Evolutionary conservation across 139 green algal genomes (phyloP).

Genomic region (Deuterostichococcus epilithicus): DNA sequence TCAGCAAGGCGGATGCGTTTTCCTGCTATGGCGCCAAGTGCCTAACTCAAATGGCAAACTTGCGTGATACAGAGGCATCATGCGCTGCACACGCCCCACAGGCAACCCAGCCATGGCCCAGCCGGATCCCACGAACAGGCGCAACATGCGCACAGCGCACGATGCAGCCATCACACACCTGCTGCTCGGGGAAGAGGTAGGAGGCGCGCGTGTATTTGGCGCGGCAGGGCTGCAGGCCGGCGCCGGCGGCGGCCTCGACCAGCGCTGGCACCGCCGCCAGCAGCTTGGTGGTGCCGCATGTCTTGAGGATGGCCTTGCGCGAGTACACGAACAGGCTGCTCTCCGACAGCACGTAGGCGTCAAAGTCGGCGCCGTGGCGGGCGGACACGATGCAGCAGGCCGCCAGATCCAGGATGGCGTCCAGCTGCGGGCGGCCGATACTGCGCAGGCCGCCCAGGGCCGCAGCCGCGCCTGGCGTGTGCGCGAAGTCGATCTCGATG

Average conservation of each 20-base stretch:
- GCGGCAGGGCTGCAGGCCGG: slow-evolving; percentile 54
- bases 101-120: too few relatives aligned
- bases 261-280: slow-evolving; percentile 76
- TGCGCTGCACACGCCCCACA: too few relatives aligned
- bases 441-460: slow-evolving; percentile 54
- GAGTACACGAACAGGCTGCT: slow-evolving; percentile 94
- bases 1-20: background rate
- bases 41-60: too few relatives aligned
- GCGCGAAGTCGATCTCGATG: slow-evolving; percentile 81
- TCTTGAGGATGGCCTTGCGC: slow-evolving; percentile 92
- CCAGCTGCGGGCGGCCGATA: slow-evolving; percentile 61
- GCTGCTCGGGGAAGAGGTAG: slow-evolving; percentile 92
- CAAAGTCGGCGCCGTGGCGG: slow-evolving; percentile 68
- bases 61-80: too few relatives aligned
- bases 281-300: slow-evolving; percentile 94
- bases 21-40: too few relatives aligned
- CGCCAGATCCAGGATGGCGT: slow-evolving; percentile 63
- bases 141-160: too few relatives aligned
- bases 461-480: slow-evolving; percentile 10
- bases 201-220: slow-evolving; percentile 87
- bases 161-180: too few relatives aligned
- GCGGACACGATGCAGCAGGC: slow-evolving; percentile 91
- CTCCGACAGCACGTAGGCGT: slow-evolving; percentile 98
- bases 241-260: slow-evolving; percentile 58
- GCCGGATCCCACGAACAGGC: too few relatives aligned